phyloP scores from a whole-genome alignment of 2,329 filamentous ascomycete species.

The Claviceps quebecensis region DNA sequence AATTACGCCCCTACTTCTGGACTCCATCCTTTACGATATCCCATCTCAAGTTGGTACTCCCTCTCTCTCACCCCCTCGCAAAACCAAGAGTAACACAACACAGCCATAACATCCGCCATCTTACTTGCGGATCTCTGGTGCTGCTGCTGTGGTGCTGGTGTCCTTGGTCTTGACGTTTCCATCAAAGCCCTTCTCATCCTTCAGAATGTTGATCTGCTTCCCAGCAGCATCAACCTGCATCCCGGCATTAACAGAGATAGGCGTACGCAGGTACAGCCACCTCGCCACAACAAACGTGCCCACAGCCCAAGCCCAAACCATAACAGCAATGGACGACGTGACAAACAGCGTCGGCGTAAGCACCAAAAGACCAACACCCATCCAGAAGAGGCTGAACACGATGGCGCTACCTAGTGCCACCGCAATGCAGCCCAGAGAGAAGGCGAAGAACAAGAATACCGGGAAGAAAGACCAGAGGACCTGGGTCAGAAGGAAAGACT shows the following conservation, averaged over 20 bases:
- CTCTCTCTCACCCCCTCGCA: too few relatives aligned
- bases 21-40: too few relatives aligned
- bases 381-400: constrained; percentile 53
- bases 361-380: constrained; percentile 50
- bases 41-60: too few relatives aligned
- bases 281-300: constrained; percentile 39
- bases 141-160: background rate
- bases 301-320: constrained; percentile 55
- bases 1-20: too few relatives aligned
- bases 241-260: constrained; percentile 10
- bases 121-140: background rate
- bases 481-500: constrained; percentile 58
- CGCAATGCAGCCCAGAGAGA: constrained; percentile 46
- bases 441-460: constrained; percentile 52
- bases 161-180: constrained; percentile 6
- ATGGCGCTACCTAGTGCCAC: constrained; percentile 49
- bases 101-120: too few relatives aligned
- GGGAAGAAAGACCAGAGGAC: constrained; percentile 52
- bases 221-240: constrained; percentile 11
- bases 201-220: constrained; percentile 8
- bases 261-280: constrained; percentile 29
- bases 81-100: too few relatives aligned
- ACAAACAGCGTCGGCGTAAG: constrained; percentile 56
- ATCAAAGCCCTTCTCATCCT: constrained; percentile 13
- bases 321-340: constrained; percentile 45